A percentile compares a stretch with the other conserved stretches of the same genome.
phyloP scores from a whole-genome alignment of 1,284 basidiomycete genomes.

The Microbotryum violaceum region DNA sequence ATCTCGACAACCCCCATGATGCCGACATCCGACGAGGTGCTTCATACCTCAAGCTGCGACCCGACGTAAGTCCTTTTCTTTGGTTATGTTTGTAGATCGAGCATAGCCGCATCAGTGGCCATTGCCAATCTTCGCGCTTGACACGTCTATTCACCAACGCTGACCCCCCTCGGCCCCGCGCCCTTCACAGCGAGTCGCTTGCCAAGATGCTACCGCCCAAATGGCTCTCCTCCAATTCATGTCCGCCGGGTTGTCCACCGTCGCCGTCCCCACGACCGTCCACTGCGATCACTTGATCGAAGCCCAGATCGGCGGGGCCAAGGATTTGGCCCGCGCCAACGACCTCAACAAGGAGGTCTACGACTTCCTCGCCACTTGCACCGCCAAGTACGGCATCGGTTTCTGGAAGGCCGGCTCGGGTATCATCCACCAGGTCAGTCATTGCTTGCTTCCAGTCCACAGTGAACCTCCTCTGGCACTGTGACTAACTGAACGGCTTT shows the following conservation, averaged over 20 bases:
- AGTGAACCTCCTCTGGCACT: background rate
- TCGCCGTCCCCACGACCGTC: slow-evolving; percentile 93
- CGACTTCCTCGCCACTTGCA: slow-evolving; percentile 96
- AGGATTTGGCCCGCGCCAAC: slow-evolving; percentile 88
- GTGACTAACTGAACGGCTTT: slow-evolving; percentile 8
- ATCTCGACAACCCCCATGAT: slow-evolving; percentile 85
- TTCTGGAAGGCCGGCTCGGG: slow-evolving; percentile 99
- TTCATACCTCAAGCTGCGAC: slow-evolving; percentile 91
- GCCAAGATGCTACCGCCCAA: slow-evolving; percentile 97
- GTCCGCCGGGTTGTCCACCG: slow-evolving; percentile 97
- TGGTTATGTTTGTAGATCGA: background rate
- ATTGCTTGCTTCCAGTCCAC: background rate
- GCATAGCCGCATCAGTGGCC: background rate
- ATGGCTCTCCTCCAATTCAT: slow-evolving; percentile 99
- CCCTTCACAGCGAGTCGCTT: slow-evolving; percentile 77
- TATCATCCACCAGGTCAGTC: slow-evolving; percentile 48
- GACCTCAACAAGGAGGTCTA: slow-evolving; percentile 98
- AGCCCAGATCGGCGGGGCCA: slow-evolving; percentile 85
- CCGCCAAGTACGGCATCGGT: slow-evolving; percentile 97
- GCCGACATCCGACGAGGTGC: slow-evolving; percentile 81
- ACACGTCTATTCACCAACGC: slow-evolving; percentile 17
- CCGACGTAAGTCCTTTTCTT: slow-evolving; percentile 62
- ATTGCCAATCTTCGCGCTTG: background rate
- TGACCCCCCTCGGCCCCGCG: slow-evolving; percentile 8
- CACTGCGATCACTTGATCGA: slow-evolving; percentile 99